Evolutionary conservation across 2,329 filamentous ascomycete genomes (phyloP), one percentile per base, ranked within the genome.

Genomic region (Neospermospora avenae): DNA sequence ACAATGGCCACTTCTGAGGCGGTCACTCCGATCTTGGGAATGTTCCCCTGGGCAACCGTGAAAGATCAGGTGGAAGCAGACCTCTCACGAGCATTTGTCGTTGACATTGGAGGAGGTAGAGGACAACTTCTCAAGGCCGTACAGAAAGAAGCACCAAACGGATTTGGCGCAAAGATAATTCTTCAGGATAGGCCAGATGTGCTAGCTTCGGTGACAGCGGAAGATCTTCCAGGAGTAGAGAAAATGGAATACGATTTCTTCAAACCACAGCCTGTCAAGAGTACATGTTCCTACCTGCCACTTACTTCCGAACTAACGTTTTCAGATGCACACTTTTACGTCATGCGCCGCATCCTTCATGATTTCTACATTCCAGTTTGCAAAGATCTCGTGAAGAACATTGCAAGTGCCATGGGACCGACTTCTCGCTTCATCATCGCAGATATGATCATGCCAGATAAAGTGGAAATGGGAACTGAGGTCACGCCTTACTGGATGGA

Each of bases 401-500:
- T 67, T 16, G 65, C 66, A 0, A 59, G 58, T 18, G 70, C 69
- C n/a, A 70, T 71, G 68, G 66, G 59, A 14, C 60, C 64, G 4
- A 63, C 63, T 28, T 69, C 68, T 22, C 61, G 68, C 13, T 59
- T 71, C 35, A 42, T 71, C 18, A 68, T 70, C 31, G 61, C 65
- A 24, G 68, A 70, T 34, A 70, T 70, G 60, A 57, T 68, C 14
- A 60, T 71, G 14, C 70, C 68, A 0, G 63, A 64, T 24, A 65
- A 60, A 35, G 63, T 67, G 10, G 68, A 68, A 37, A 57, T 61
- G 8, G 61, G 63, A 25, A 49, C 46, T 20, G 70, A 69, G 16
- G 65, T 68, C 48, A 66, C 65, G 6, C 61, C 65, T 3, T 68
- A 71, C 56, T 70, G 69, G 68, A 68, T 72, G 63, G 70, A 72